phyloP scores from a whole-genome alignment of 2,329 filamentous ascomycete species.

The Lachnellula subtilissima region DNA sequence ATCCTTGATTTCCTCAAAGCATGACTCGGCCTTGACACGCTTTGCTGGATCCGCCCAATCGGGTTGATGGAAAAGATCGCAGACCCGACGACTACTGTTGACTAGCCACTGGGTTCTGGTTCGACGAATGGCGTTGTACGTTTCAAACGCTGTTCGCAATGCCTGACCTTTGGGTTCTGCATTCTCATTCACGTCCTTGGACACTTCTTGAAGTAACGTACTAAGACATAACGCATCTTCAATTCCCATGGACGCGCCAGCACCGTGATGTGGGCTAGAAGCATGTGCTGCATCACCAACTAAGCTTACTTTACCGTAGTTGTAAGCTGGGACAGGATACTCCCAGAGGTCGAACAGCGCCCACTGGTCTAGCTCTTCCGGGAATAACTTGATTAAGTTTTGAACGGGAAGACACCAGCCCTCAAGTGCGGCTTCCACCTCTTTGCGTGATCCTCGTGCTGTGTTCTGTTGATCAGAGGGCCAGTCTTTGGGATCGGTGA shows the following conservation, averaged over 20 bases:
- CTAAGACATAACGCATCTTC: constrained; percentile 46
- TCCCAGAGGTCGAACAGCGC: constrained; percentile 53
- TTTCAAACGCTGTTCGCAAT: constrained; percentile 31
- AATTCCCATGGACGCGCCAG: constrained; percentile 51
- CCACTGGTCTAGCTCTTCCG: constrained; percentile 44
- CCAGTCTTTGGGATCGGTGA: constrained; percentile 35
- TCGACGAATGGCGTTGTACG: constrained; percentile 35
- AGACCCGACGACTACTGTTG: constrained; percentile 31
- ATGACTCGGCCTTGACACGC: constrained; percentile 22
- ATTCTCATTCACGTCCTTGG: not conserved
- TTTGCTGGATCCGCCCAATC: constrained; percentile 30
- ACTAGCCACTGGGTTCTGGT: constrained; percentile 37
- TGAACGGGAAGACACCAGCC: constrained; percentile 34
- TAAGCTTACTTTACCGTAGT: constrained; percentile 40
- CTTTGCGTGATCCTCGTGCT: constrained; percentile 35
- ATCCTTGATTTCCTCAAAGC: constrained; percentile 22
- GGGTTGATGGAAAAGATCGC: constrained; percentile 24
- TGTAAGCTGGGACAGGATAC: constrained; percentile 42
- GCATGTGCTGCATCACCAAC: constrained; percentile 55
- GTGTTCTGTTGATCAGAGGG: constrained; percentile 37
- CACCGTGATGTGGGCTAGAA: constrained; percentile 48
- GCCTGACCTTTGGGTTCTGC: constrained; percentile 19
- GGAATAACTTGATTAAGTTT: constrained; percentile 36
- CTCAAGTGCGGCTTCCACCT: constrained; percentile 36
- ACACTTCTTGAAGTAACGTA: not conserved